These are phyloP conservation scores for Parachaetomium inaequale DNA, from an alignment of 495 filamentous ascomycete species.

Conservation along the genomic window DNA sequence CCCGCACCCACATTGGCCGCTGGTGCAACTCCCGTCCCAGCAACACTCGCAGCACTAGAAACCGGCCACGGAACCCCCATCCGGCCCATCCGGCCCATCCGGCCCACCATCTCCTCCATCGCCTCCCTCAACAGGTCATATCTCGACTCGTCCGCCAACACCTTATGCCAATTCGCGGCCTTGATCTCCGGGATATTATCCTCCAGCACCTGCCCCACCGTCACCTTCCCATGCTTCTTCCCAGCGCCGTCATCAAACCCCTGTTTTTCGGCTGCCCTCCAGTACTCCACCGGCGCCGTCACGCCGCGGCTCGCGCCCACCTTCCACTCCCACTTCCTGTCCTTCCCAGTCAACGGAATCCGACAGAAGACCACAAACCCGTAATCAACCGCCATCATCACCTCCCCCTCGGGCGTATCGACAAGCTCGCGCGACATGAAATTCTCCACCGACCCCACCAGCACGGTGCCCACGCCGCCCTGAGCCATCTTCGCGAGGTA, in stretches of 20 bases:
- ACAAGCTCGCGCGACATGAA: conserved; percentile 9
- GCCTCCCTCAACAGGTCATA: conserved; percentile 23
- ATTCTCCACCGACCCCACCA: conserved; percentile 22
- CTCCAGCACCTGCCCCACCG: conserved; percentile 18
- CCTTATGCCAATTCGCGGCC: conserved; percentile 22
- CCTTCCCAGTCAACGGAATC: neutral
- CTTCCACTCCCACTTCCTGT: neutral
- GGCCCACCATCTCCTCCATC: conserved; percentile 13
- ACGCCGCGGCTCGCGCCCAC: conserved; percentile 14
- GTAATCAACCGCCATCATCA: conserved; percentile 17
- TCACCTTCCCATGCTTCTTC: conserved; percentile 15
- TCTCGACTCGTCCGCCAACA: conserved; percentile 18
- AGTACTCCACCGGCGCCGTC: conserved; percentile 18
- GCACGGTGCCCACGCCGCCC: neutral
- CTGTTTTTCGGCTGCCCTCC: conserved; percentile 5
- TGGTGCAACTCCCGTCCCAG: neutral
- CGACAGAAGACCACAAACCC: conserved; percentile 21
- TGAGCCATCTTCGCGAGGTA: neutral
- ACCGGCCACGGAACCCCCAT: conserved; percentile 20
- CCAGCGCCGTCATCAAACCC: conserved; percentile 20
- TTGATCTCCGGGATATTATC: conserved; percentile 16
- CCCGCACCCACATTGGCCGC: no score
- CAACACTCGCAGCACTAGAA: neutral
- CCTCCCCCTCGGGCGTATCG: neutral
- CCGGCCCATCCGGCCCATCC: no score